Evolutionary conservation across 2,329 filamentous ascomycete species (phyloP).

Genomic region (Neopestalotiopsis rosae): DNA sequence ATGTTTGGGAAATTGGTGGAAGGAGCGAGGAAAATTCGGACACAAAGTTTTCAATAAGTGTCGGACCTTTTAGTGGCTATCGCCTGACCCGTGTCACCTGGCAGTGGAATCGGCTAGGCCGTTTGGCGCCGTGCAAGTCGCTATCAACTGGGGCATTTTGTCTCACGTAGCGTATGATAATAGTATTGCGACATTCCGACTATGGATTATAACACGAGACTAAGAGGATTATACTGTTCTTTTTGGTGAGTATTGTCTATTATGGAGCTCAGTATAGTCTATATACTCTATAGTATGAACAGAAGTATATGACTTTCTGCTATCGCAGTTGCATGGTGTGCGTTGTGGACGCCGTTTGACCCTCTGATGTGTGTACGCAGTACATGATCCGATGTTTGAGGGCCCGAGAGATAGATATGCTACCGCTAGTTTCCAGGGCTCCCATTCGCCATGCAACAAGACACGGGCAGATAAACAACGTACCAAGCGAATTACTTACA

Average conservation of each 20-base stretch:
- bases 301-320: not conserved
- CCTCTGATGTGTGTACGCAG: not conserved
- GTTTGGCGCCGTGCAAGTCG: not conserved
- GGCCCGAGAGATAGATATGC: not conserved
- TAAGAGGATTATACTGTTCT: not conserved
- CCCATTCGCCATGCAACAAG: not conserved
- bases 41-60: not conserved
- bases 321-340: not conserved
- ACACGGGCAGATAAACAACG: not conserved
- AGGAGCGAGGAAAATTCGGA: constrained; percentile 1
- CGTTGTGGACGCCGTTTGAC: not conserved
- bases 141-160: not conserved
- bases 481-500: not conserved
- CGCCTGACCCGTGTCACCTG: not conserved
- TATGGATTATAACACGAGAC: not conserved
- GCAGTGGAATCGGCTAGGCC: constrained; percentile 1
- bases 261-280: not conserved
- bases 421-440: too few species aligned
- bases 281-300: not conserved
- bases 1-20: not conserved
- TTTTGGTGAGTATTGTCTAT: not conserved
- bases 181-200: constrained; percentile 11
- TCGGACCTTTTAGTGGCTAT: not conserved
- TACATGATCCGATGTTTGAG: not conserved
- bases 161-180: not conserved